These are phyloP conservation scores for Balakata baccata DNA, from an alignment of 345 rosid genomes.

Conservation along the genomic window DNA sequence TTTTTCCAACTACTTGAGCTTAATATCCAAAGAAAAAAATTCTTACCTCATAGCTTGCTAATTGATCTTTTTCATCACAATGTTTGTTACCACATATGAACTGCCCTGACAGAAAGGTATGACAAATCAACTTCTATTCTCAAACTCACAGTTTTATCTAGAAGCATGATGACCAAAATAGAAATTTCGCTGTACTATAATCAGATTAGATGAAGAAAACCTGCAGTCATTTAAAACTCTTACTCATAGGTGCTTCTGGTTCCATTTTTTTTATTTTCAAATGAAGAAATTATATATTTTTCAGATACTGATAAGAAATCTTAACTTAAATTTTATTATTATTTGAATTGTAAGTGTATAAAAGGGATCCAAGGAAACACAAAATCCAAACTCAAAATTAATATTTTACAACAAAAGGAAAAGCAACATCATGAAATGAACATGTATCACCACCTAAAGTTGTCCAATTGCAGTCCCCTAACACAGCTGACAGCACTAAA, in stretches of 20 bases:
- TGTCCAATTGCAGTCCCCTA: neutral
- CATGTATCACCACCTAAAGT: neutral
- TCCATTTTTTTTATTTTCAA: neutral
- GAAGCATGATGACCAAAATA: neutral
- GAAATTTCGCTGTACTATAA: neutral
- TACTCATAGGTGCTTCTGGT: neutral
- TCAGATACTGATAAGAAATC: neutral
- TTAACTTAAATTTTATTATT: too few species aligned
- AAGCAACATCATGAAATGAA: neutral
- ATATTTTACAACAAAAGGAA: neutral
- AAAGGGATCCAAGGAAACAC: neutral
- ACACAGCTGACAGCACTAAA: neutral
- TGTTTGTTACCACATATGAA: slow-evolving; percentile 92
- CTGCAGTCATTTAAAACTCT: neutral
- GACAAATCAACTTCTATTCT: slow-evolving; percentile 21
- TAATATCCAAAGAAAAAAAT: neutral
- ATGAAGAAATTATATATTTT: neutral
- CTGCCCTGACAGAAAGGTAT: slow-evolving; percentile 73
- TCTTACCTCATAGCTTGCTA: slow-evolving; percentile 93
- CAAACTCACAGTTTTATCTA: neutral
- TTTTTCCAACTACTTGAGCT: neutral
- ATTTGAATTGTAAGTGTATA: neutral
- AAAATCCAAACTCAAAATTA: neutral
- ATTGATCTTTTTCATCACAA: slow-evolving; percentile 59
- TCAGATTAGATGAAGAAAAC: neutral